Base-by-base conservation (phyloP, 2,329 filamentous ascomycete species). In the Didymellaceae sp. region DNA sequence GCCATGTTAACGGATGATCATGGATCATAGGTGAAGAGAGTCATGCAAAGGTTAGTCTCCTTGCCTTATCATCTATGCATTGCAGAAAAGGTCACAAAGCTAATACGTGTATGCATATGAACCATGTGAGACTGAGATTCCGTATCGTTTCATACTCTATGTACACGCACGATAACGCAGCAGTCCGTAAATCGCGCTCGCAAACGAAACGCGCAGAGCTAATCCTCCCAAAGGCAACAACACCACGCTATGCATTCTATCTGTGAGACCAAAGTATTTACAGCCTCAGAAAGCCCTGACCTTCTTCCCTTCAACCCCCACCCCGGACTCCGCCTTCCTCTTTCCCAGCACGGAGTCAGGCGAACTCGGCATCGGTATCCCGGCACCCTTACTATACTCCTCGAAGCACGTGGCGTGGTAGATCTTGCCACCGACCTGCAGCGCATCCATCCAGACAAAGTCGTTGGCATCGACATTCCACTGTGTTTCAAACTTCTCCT, bases 401-500 rank as follows among this genome's bases (percentile, higher is more conserved):
- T 85, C 84, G 70, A 93, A 90, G 71, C 94, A 99, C 45, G 86
- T 95, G 9, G 88, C 91, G 73, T 99, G 94, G 65, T 91, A 97
- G 13, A 94, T 88, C 56, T 90, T 86, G 47, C 82, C 85, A 26
- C 89, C 89, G 22, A 95, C 84, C 58, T 87, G 83, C 41, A 89
- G 80, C 0, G 93, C 90, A 72, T 99, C 93, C 72, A 91, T 87
- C 90, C 94, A 97, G 31, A 99, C 93, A 83, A 92, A 97, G 67
- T 99, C 93, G 73, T 97, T 91, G 14, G 89, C 89, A 56, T 95
- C 91, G 63, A 95, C 91, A 6, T 93, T 86, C 88, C 91, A 97
- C 58, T 89, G 88, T 59, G 89, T 91, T 75, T 95, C 89, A 64
- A 99, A 97, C 59, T 89, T 88, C 70, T 99, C 94, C 72, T 96